Evolutionary conservation across 1,284 basidiomycete genomes (phyloP).

Genomic region (Papiliotrema flavescens): DNA sequence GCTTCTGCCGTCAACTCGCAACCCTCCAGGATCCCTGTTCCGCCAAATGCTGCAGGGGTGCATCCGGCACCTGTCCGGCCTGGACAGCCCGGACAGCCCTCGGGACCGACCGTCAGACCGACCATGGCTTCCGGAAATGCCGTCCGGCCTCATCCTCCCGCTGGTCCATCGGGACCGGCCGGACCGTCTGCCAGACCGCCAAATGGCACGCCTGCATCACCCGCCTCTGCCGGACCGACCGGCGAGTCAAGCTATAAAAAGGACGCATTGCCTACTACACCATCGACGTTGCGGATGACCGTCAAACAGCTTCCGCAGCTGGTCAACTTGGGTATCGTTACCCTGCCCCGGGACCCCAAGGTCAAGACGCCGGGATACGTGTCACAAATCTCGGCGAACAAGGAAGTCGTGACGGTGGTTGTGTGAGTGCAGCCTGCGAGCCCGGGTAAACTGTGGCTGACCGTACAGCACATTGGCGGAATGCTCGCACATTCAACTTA

Average conservation of each 20-base stretch:
- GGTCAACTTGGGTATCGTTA: neutral
- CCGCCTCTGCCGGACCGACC: neutral
- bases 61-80: too few relatives aligned
- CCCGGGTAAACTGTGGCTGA: neutral
- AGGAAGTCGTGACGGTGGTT: neutral
- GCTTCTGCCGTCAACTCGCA: too few relatives aligned
- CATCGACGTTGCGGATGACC: neutral
- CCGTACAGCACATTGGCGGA: neutral
- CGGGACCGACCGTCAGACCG: too few relatives aligned
- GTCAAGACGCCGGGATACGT: neutral
- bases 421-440: neutral
- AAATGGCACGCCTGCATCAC: too few relatives aligned
- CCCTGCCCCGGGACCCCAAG: neutral
- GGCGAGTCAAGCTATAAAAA: neutral
- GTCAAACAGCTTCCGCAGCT: neutral
- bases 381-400: neutral
- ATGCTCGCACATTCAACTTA: neutral
- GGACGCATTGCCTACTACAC: neutral
- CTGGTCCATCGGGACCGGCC: too few relatives aligned
- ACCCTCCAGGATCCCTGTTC: too few relatives aligned
- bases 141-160: too few relatives aligned
- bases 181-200: too few relatives aligned
- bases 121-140: too few relatives aligned
- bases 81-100: too few relatives aligned
- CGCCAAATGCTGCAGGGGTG: too few relatives aligned